A percentile compares a stretch with the other conserved stretches of the same genome.
Conservation (phyloP, 73 alveolate species). For the Symbiodinium natans region DNA sequence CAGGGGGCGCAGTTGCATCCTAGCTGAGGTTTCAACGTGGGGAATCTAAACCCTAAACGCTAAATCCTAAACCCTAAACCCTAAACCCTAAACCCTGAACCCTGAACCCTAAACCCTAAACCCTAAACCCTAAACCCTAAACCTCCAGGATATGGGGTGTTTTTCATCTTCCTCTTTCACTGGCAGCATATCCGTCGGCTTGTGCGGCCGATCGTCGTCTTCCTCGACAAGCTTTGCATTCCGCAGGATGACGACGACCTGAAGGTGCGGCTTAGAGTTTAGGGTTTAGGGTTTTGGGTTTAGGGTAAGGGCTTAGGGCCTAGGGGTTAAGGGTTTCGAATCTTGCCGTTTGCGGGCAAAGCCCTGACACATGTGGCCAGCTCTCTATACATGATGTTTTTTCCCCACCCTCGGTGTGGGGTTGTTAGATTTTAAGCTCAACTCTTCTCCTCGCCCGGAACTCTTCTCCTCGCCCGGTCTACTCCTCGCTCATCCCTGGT, state of each 20-base stretch:
- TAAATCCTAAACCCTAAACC: background rate
- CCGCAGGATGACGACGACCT: constrained; percentile 6
- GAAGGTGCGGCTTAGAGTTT: background rate
- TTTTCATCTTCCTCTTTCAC: background rate
- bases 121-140: background rate
- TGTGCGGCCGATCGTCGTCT: background rate
- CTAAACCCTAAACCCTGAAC: background rate
- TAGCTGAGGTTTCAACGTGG: background rate
- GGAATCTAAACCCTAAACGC: background rate
- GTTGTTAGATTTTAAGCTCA: too few species aligned
- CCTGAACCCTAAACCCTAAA: background rate
- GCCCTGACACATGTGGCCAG: too few species aligned
- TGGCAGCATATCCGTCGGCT: background rate
- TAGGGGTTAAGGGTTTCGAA: background rate
- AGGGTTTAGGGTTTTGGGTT: background rate
- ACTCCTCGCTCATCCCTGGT: too few species aligned
- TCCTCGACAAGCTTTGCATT: constrained; percentile 8
- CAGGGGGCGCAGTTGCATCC: background rate
- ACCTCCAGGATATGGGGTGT: background rate
- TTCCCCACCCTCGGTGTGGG: too few species aligned
- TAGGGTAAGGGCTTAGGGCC: background rate
- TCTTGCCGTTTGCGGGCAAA: background rate
- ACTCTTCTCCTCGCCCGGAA: too few species aligned
- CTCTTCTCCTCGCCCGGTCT: too few species aligned
- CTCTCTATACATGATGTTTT: too few species aligned